Evolutionary conservation across 768 basidiomycete genomes (phyloP).

Genomic region (Termitomyces sp.): DNA sequence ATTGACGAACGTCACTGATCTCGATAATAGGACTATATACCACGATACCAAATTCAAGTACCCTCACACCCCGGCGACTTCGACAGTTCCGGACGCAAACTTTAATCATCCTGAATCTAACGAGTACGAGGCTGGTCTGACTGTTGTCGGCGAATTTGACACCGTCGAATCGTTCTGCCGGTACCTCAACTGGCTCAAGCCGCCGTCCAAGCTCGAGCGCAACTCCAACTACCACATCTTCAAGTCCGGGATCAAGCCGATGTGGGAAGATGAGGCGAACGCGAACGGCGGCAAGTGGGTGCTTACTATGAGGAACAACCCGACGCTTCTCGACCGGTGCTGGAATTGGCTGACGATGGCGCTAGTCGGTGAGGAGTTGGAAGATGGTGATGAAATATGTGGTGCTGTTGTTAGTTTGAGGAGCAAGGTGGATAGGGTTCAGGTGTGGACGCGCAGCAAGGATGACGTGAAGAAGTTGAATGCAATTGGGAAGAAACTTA

Average conservation of each 20-base stretch:
- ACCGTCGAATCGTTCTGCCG: constrained; percentile 90
- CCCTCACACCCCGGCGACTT: constrained; percentile 49
- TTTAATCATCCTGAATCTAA: constrained; percentile 51
- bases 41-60: constrained; percentile 82
- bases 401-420: constrained; percentile 85
- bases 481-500: constrained; percentile 76
- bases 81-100: constrained; percentile 23
- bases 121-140: constrained; percentile 83
- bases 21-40: constrained; percentile 70
- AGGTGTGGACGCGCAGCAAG: constrained; percentile 85
- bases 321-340: constrained; percentile 74
- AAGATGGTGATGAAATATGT: constrained; percentile 71
- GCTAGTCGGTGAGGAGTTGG: constrained; percentile 81
- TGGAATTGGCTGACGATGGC: constrained; percentile 93
- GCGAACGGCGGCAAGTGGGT: constrained; percentile 95
- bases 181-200: constrained; percentile 93
- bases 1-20: constrained; percentile 1
- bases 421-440: constrained; percentile 86
- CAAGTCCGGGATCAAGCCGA: constrained; percentile 91
- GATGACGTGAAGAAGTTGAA: constrained; percentile 86
- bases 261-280: constrained; percentile 97
- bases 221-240: constrained; percentile 96
- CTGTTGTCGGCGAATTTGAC: constrained; percentile 84
- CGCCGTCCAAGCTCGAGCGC: constrained; percentile 81
- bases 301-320: constrained; percentile 85